Base-by-base conservation (phyloP, 345 rosid species). In the Lumnitzera littorea region DNA sequence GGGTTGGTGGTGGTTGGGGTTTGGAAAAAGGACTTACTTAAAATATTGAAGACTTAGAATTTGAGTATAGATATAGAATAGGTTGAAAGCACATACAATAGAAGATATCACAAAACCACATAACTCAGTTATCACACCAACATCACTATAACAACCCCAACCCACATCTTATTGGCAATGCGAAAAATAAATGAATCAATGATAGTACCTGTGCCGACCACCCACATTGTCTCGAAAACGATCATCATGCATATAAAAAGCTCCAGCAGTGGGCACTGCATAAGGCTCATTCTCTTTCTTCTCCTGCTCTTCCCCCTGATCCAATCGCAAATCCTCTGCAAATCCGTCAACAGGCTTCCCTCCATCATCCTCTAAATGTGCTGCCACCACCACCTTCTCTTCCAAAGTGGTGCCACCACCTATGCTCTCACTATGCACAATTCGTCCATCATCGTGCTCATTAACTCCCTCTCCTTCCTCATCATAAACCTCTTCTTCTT, bases 171-270 rank as follows among this genome's bases (percentile, higher is more conserved):
- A 27, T 27, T 27, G 31, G 43, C 43, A 36, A 5, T 36, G 10
- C 1, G 10, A 36, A 4, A 5, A 36, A 36, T 5, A 11, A 15
- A 31, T 4, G 24, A 53, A 23, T 25, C 24, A 53, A 13, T n/a
- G 15, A 27, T 49, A 15, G 50, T 71, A 87, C 96, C 95, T 84
- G 70, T 84, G 74, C 11, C 91, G 71, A 61, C 75, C 95, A 68
- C 65, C 78, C 56, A 72, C 76, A 71, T 74, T 69, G 62, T 80
- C 96, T 71, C 84, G 81, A 55, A 87, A 92, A 46, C 98, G 80
- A 75, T 92, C 96, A 73, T 92, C 98, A 46, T 92, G 98, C 97
- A 92, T 92, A 68, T 92, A 92, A 71, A 92, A 92, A 0, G 98
- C 96, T 46, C 98, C 98, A 58, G 94, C 95, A 66, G 97, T 89